Base-by-base conservation (phyloP, 148 eudicot genomes). In the Pharnaceum exiguum region DNA sequence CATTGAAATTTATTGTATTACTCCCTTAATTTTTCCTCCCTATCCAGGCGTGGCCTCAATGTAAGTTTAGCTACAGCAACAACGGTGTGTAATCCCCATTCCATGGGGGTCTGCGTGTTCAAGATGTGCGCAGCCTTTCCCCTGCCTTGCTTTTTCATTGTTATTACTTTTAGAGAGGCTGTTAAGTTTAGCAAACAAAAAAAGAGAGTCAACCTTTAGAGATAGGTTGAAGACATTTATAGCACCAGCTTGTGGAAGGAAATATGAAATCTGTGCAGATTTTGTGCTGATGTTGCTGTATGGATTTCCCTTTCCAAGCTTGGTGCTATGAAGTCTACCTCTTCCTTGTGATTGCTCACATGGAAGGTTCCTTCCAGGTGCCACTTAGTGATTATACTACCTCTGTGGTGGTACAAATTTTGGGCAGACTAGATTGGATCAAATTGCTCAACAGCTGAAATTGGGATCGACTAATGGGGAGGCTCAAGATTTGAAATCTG, bases 371-470 rank as follows among this genome's bases (percentile, higher is more conserved):
- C 59, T 67, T 70, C 81, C 79, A 76, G 79, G 80, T 74, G 71
- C 53, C 74, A 71, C 69, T 78, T 72, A 79, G 77, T 86, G 79
- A 84, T 72, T 69, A 72, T 75, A 72, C 82, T 71, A 59, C 77
- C 83, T 80, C 64, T 79, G 57, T 80, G 89, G 75, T 82, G 82
- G 75, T 69, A 75, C 70, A 59, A 75, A 76, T 77, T 84, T 87
- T 87, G 79, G 75, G 77, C 98, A 91, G 96, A 81, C 83, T 79
- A 77, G 96, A 78, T 77, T 91, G 57, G 85, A 82, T 63, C 98
- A 91, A 85, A 85, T 91, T 47, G 70, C 88, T 0, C 74, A 85
- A 44, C 82, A 75, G 58, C 71, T 87, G 57, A 81, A 70, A 53
- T 56, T 73, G 6, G 87, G 82, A 74, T 53, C 71, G 38, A 19